Percentiles rank a stretch among this genome's conserved stretches.
These are phyloP conservation scores for Ustilago nuda DNA, from an alignment of 1,284 basidiomycete genomes.

Conservation along the genomic window DNA sequence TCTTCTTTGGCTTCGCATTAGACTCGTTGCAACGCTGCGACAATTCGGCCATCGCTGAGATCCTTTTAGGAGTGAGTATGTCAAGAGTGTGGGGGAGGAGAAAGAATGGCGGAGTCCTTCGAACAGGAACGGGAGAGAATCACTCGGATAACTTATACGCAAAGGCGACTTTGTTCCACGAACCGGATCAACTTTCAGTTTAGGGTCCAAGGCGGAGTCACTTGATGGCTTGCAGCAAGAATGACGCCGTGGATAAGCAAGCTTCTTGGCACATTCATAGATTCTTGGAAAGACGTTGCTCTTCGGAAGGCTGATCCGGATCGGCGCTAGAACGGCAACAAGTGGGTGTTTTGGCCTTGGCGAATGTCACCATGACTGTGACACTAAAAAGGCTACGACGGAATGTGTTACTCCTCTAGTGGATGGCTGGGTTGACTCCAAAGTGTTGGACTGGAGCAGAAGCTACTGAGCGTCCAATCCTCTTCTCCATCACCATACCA, in stretches of 20 bases:
- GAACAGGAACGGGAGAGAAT: not conserved
- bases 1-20: not conserved
- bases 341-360: not conserved
- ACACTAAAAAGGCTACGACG: not conserved
- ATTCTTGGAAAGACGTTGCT: not conserved
- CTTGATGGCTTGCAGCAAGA: constrained; percentile 2
- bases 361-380: constrained; percentile 3
- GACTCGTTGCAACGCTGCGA: not conserved
- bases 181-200: not conserved
- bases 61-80: not conserved
- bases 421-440: not conserved
- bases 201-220: constrained; percentile 6
- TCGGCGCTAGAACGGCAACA: not conserved
- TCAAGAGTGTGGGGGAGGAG: too few relatives aligned
- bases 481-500: not conserved
- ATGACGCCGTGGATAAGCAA: constrained; percentile 5
- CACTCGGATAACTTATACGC: not conserved
- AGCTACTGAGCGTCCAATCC: not conserved
- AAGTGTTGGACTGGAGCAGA: not conserved
- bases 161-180: not conserved
- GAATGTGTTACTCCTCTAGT: not conserved
- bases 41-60: not conserved
- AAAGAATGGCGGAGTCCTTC: too few relatives aligned
- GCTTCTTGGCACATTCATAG: constrained; percentile 7
- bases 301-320: not conserved